These are phyloP conservation scores for Eucalyptus tenuipes DNA, from an alignment of 345 rosid genomes.

Conservation along the genomic window DNA sequence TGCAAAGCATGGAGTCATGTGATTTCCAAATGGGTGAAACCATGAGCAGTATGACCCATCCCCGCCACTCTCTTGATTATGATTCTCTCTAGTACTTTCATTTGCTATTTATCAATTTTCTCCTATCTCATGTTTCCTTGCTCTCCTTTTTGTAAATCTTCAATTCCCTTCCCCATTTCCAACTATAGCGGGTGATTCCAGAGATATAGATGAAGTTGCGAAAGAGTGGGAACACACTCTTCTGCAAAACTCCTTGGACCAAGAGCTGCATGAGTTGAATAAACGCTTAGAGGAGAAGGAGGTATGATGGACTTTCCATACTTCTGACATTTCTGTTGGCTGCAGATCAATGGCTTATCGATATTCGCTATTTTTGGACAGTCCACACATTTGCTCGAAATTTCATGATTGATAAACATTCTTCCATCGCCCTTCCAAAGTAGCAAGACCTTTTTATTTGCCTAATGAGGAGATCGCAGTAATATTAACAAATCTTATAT, in stretches of 20 bases:
- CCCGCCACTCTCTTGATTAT: neutral
- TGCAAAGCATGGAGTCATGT: slow-evolving; percentile 66
- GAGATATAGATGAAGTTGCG: slow-evolving; percentile 76
- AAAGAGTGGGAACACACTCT: slow-evolving; percentile 99
- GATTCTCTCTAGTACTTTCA: neutral
- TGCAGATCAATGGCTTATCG: neutral
- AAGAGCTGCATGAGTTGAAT: slow-evolving; percentile 85
- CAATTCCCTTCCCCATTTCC: neutral
- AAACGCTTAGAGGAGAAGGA: slow-evolving; percentile 90
- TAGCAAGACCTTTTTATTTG: neutral
- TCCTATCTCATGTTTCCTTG: neutral
- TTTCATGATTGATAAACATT: neutral
- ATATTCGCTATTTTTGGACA: neutral
- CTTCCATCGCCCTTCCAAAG: neutral
- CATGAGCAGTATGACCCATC: slow-evolving; percentile 33
- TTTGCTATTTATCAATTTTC: neutral
- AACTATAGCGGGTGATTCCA: slow-evolving; percentile 45
- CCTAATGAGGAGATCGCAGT: neutral
- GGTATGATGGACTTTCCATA: slow-evolving; percentile 24
- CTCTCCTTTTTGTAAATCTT: neutral
- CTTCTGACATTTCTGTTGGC: neutral
- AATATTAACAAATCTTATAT: neutral
- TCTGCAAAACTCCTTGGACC: slow-evolving; percentile 83
- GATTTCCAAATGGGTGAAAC: slow-evolving; percentile 79
- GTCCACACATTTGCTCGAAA: neutral